These are phyloP conservation scores for Acer yangbiense DNA, from an alignment of 345 rosid species.

Conservation along the genomic window DNA sequence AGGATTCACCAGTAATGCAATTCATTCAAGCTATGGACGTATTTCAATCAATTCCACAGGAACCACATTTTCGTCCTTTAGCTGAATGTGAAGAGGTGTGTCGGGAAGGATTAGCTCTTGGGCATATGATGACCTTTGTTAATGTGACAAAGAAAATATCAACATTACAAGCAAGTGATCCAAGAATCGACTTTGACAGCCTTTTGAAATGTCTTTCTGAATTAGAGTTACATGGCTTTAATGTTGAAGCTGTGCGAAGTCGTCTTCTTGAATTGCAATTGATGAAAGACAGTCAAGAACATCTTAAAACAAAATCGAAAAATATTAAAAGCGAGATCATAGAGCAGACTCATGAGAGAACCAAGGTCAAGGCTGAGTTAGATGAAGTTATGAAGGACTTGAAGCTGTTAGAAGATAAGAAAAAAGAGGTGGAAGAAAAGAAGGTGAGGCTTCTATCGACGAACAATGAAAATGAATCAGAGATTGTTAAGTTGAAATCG, in stretches of 20 bases:
- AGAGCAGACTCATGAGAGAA: constrained; percentile 14
- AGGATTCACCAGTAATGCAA: constrained; percentile 26
- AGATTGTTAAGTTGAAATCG: constrained; percentile 7
- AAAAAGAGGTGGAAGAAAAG: constrained; percentile 12
- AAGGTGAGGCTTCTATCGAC: constrained; percentile 2
- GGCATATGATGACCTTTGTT: constrained; percentile 39
- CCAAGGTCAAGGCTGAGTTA: constrained; percentile 12
- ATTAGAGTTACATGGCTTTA: constrained; percentile 38
- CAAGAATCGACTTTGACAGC: constrained; percentile 10
- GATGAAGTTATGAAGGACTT: constrained; percentile 21
- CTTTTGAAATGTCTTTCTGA: constrained; percentile 27
- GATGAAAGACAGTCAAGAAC: constrained; percentile 27
- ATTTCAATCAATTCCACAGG: constrained; percentile 35
- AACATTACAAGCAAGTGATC: constrained; percentile 22
- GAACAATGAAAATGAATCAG: constrained; percentile 18
- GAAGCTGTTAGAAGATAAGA: constrained; percentile 14
- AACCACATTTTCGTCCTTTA: constrained; percentile 43
- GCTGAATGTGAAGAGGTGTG: constrained; percentile 11
- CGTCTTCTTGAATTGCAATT: constrained; percentile 24
- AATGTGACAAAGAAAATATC: constrained; percentile 25
- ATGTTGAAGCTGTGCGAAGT: constrained; percentile 17
- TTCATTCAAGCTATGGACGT: constrained; percentile 33
- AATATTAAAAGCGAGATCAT: constrained; percentile 11
- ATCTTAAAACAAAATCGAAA: constrained; percentile 16
- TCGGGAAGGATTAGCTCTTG: constrained; percentile 44